Evolutionary conservation across 495 filamentous ascomycete genomes (phyloP), one percentile per base, ranked within the genome.

Genomic region (Penicillium riverlandense): DNA sequence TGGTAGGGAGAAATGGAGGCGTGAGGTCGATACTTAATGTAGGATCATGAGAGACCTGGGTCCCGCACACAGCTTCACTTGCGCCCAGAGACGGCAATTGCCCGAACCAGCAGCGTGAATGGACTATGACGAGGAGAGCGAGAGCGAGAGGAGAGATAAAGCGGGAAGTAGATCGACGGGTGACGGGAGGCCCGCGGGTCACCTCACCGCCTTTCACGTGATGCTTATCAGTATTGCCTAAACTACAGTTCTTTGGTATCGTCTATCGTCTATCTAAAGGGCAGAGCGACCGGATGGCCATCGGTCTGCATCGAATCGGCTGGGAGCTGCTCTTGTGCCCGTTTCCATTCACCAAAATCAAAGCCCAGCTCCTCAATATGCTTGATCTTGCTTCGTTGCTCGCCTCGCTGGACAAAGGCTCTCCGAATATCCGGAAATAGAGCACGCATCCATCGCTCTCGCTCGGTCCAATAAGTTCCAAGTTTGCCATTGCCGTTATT

Each of bases 401-500:
- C 70, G n/a, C 66, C 76, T 45, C 64, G 63, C 29, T 65, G 62
- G 35, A 63, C 56, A 57, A 78, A 84, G 4, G 71, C 70, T 45
- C 69, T 72, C 47, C 75, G 74, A 11, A 87, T 82, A 1, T 67
- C 65, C 0, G 72, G 65, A 41, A 77, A 74, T 12, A 61, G 61
- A 40, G 70, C 65, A 27, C 84, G 68, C 41, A 74, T 62, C 86
- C 86, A 91, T 28, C 69, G 69, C 48, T 85, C 66, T 55, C 76
- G 74, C 31, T 75, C 72, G 9, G 74, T 75, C 88, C 89, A 95
- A 27, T 57, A 65, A 30, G 80, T 78, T 14, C 82, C 79, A 43
- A 65, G 58, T 57, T 89, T 90, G 8, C 83, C 80, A 41, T 60
- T 59, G n/a, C 62, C 74, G 13, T 69, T 59, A 37, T 74, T 69